A percentile compares a stretch with the other conserved stretches of the same genome.
These are phyloP conservation scores for Ceratocystis albifundus DNA, from an alignment of 2,329 filamentous ascomycete genomes.

Conservation along the genomic window DNA sequence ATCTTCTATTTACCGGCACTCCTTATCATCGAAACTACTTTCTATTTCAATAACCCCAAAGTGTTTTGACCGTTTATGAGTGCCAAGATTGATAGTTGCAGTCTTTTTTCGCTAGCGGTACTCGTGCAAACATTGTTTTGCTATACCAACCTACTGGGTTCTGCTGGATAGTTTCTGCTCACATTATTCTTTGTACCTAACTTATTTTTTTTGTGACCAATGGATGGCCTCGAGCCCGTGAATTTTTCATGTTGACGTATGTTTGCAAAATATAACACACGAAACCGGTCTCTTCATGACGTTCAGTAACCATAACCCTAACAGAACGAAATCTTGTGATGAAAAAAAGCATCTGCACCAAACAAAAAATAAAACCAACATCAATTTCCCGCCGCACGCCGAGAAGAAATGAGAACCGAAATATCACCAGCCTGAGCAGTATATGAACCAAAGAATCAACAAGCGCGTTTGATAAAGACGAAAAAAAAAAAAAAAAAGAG, in stretches of 20 bases:
- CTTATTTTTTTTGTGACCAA: background rate
- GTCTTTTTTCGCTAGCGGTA: slow-evolving; percentile 98
- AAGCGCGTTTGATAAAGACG: background rate
- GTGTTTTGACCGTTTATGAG: slow-evolving; percentile 81
- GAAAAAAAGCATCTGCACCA: background rate
- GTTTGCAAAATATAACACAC: no score
- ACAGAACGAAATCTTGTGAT: background rate
- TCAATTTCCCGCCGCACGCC: background rate
- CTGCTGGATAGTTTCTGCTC: slow-evolving; percentile 95
- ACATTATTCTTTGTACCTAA: slow-evolving; percentile 42
- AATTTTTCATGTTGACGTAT: no score
- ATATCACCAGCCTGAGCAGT: background rate
- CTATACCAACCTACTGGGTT: slow-evolving; percentile 53
- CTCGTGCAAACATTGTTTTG: slow-evolving; percentile 46
- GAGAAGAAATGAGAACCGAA: background rate
- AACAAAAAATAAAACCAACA: background rate
- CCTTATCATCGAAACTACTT: slow-evolving; percentile 89
- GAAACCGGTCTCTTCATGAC: no score
- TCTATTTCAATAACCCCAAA: slow-evolving; percentile 45
- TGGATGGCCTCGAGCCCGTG: background rate
- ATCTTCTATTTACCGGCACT: slow-evolving; percentile 56
- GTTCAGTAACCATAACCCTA: background rate
- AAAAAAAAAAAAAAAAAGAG: background rate
- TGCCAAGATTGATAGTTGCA: slow-evolving; percentile 68
- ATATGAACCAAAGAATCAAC: background rate